Evolutionary conservation across 169 alveolate species (phyloP).

Genomic region (Hepatocystis sp.): DNA sequence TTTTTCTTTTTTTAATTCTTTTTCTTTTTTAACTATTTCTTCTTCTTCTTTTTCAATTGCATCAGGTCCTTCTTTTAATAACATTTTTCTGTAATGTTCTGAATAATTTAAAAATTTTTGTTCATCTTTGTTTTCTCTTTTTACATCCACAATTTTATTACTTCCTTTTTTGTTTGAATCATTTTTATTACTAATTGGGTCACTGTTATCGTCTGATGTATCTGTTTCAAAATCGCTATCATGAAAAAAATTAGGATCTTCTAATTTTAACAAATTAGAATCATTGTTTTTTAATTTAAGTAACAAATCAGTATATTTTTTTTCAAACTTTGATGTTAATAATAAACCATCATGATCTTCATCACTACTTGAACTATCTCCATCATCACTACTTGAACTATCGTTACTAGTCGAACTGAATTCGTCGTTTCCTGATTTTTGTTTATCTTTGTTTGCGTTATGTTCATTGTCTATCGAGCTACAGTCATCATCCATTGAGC

Average conservation of each 20-base stretch:
- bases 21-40: slow-evolving; percentile 31
- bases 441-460: not conserved
- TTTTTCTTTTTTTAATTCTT: slow-evolving; percentile 1
- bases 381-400: slow-evolving; percentile 8
- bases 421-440: not conserved
- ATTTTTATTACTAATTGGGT: too few species aligned
- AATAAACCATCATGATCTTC: slow-evolving; percentile 74
- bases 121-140: not conserved
- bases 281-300: slow-evolving; percentile 55
- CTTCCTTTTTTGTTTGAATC: not conserved
- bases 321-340: slow-evolving; percentile 59
- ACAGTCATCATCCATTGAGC: too few species aligned
- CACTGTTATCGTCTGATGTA: slow-evolving; percentile 16
- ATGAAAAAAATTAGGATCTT: slow-evolving; percentile 53
- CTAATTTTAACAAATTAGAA: slow-evolving; percentile 19
- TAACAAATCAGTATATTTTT: slow-evolving; percentile 40
- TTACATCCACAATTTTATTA: not conserved
- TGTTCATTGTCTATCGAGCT: too few species aligned
- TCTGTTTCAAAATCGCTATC: slow-evolving; percentile 74
- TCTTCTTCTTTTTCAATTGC: slow-evolving; percentile 79
- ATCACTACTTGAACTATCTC: slow-evolving; percentile 66
- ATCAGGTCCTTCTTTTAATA: slow-evolving; percentile 83
- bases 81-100: slow-evolving; percentile 79
- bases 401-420: too few species aligned
- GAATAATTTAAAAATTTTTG: slow-evolving; percentile 63